Evolutionary conservation across 2,329 filamentous ascomycete species (phyloP).

Genomic region (Penicillium freii): DNA sequence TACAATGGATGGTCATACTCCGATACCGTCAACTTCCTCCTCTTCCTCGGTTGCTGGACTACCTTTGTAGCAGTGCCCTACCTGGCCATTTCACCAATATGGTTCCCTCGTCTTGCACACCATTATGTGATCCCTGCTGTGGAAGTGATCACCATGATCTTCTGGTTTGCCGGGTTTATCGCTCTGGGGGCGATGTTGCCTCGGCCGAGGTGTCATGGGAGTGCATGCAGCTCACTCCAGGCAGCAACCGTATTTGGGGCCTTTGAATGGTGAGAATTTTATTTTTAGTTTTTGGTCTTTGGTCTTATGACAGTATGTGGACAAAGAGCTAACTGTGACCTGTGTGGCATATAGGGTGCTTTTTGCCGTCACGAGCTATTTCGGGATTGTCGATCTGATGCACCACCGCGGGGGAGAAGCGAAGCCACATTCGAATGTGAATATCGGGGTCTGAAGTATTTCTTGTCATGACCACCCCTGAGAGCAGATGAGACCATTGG

Average conservation of each 20-base stretch:
- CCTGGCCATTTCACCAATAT: constrained; percentile 65
- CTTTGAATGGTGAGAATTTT: constrained; percentile 46
- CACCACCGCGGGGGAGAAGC: constrained; percentile 33
- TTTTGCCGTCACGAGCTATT: constrained; percentile 52
- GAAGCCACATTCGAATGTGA: constrained; percentile 26
- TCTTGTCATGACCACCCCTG: not conserved
- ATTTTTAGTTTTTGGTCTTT: not conserved
- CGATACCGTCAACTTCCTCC: constrained; percentile 67
- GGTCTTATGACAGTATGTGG: not conserved
- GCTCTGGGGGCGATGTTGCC: constrained; percentile 68
- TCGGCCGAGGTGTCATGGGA: constrained; percentile 51
- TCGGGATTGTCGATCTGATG: constrained; percentile 50
- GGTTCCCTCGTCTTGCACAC: constrained; percentile 61
- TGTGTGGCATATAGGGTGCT: constrained; percentile 25
- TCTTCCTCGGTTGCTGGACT: constrained; percentile 78
- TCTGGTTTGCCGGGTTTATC: constrained; percentile 87
- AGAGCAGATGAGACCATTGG: not conserved
- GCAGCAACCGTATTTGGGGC: constrained; percentile 50
- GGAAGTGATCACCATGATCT: constrained; percentile 72
- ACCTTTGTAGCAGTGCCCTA: constrained; percentile 66
- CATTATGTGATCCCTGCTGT: constrained; percentile 64
- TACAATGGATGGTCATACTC: constrained; percentile 49
- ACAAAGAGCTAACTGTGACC: not conserved
- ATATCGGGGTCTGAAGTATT: constrained; percentile 18
- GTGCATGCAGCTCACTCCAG: constrained; percentile 60